phyloP scores from a whole-genome alignment of 2,329 filamentous ascomycete genomes.

The Tolypocladium guangdongense region DNA sequence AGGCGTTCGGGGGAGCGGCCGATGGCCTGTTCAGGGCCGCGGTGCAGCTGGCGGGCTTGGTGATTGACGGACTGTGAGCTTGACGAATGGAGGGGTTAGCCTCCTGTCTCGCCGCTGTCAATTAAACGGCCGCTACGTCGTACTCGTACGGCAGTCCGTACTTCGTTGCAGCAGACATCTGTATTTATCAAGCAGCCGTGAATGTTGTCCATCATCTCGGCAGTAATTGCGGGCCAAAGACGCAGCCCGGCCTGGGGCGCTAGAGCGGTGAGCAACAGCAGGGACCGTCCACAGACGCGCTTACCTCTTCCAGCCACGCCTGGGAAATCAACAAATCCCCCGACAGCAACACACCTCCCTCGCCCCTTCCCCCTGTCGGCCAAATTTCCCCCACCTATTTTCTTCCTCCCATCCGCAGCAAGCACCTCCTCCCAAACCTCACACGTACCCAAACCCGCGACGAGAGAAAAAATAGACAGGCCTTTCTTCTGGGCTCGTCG shows the following conservation, averaged over 20 bases:
- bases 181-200: background rate
- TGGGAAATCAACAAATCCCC: slow-evolving; percentile 29
- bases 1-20: background rate
- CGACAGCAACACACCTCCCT: slow-evolving; percentile 13
- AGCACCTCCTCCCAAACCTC: slow-evolving; percentile 13
- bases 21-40: background rate
- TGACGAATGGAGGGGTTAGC: background rate
- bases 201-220: background rate
- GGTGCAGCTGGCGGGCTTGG: background rate
- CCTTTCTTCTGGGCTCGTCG: slow-evolving; percentile 11
- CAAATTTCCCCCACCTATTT: slow-evolving; percentile 39
- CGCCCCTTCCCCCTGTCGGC: slow-evolving; percentile 20
- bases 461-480: slow-evolving; percentile 7
- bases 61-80: background rate
- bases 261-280: slow-evolving; percentile 9
- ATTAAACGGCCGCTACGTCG: background rate
- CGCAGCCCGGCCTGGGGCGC: background rate
- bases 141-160: too few species aligned
- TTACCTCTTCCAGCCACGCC: slow-evolving; percentile 22
- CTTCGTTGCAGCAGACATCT: background rate
- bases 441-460: slow-evolving; percentile 7
- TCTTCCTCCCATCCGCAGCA: slow-evolving; percentile 16
- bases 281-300: slow-evolving; percentile 16
- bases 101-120: background rate
- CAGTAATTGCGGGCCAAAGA: slow-evolving; percentile 2